Conservation (phyloP, 2,329 filamentous ascomycete species). For the Aspergillus arachidicola region DNA sequence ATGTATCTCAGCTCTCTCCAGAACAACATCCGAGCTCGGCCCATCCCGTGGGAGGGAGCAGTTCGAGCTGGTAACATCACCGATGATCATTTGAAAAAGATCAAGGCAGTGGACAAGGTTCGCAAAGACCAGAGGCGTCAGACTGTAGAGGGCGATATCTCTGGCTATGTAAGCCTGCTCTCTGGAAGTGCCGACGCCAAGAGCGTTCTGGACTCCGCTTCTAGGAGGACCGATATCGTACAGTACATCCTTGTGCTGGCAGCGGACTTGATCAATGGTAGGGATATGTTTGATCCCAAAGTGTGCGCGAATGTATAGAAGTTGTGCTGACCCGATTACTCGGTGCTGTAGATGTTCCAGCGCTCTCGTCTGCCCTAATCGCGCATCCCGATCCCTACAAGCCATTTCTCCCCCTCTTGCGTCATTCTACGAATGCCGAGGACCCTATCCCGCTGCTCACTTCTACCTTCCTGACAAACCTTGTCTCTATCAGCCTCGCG, state of each 20-base stretch:
- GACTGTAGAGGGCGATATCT: conserved; percentile 76
- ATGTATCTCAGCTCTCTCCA: conserved; percentile 86
- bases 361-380: conserved; percentile 75
- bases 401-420: conserved; percentile 81
- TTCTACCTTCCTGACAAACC: conserved; percentile 78
- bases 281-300: conserved; percentile 3
- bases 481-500: conserved; percentile 68
- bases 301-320: not conserved
- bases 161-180: conserved; percentile 79
- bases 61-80: conserved; percentile 91
- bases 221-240: conserved; percentile 84
- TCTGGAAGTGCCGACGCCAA: conserved; percentile 67
- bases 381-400: conserved; percentile 70
- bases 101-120: conserved; percentile 95
- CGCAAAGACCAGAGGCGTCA: conserved; percentile 87
- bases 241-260: conserved; percentile 93
- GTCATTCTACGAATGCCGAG: conserved; percentile 78
- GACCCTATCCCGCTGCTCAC: conserved; percentile 88
- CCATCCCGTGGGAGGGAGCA: conserved; percentile 97
- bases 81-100: conserved; percentile 90
- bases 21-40: conserved; percentile 94
- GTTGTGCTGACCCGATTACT: not conserved
- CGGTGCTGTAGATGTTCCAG: conserved; percentile 67
- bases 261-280: conserved; percentile 84
- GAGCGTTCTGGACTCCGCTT: conserved; percentile 82